Evolutionary conservation across 768 basidiomycete species (phyloP), one percentile per base, ranked within the genome.

Genomic region (Chalciporus piperatus): DNA sequence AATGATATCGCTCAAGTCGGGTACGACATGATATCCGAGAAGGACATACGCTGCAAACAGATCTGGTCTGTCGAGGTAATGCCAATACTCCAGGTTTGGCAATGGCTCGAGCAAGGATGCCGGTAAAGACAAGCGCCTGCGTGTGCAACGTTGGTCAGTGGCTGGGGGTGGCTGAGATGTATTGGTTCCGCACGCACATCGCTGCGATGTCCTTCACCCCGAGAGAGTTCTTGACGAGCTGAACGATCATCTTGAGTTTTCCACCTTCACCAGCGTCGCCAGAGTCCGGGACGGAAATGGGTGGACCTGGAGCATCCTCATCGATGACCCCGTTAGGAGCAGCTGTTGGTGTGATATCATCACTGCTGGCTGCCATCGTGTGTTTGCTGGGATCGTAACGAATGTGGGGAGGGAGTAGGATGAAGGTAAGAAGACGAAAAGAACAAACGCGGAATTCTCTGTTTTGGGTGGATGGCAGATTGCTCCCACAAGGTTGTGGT

Each of bases 71-170:
- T 96, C 93, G 42, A 92, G 76, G 60, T 93, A 95, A 58, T 92
- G 86, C 91, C 91, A 97, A 73, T 94, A 98, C 72, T 98, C 95
- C 45, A 98, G 79, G 72, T 98, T 98, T 5, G 95, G 95, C 59
- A 95, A 79, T 4, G 95, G 95, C 66, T 97, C 95, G 39, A 98
- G 79, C 43, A 98, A 71, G 41, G 92, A 95, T 13, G 95, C 94
- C 3, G 95, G 95, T 37, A 98, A 74, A 0, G 94, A 97, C 25
- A 98, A 74, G 43, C 94, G 90, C 82, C 94, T 97, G 50, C 13
- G 41, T 48, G 41, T 48, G 50, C 27, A 20, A 41, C 20, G 42
- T 48, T 10, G 12, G 60, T 68, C 11, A 60, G 60, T 51, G 52
- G 55, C 20, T 41, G 20, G 30, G n/a, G 32, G 49, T 45, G 52